Evolutionary conservation across 805 yeast genomes (phyloP).

Genomic region (Wickerhamomyces canadensis): DNA sequence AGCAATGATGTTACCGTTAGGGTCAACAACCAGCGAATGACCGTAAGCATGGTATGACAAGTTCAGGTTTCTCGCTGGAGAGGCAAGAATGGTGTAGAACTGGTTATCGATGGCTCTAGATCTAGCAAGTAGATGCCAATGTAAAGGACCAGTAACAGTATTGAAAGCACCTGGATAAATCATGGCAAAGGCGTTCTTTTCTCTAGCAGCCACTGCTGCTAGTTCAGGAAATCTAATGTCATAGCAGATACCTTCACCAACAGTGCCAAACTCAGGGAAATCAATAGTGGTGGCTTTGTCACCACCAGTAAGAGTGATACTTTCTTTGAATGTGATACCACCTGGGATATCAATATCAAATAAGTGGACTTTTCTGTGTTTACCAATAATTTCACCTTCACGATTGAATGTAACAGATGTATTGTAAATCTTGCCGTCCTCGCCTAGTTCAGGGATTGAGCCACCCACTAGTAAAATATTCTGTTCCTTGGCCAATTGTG

Average conservation of each 20-base stretch:
- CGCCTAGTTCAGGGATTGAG: constrained; percentile 74
- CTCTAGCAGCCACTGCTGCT: constrained; percentile 65
- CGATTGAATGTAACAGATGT: constrained; percentile 73
- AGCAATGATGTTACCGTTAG: constrained; percentile 54
- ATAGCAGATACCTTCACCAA: constrained; percentile 84
- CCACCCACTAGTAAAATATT: constrained; percentile 80
- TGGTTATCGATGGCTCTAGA: constrained; percentile 77
- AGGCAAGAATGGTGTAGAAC: constrained; percentile 68
- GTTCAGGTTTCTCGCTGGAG: constrained; percentile 79
- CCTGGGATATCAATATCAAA: constrained; percentile 93
- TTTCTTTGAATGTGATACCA: constrained; percentile 87
- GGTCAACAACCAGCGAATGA: constrained; percentile 62
- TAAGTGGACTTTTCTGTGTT: constrained; percentile 85
- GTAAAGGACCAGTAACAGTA: constrained; percentile 82
- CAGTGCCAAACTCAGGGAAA: constrained; percentile 37
- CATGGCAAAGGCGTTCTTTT: constrained; percentile 65
- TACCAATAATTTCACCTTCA: constrained; percentile 75
- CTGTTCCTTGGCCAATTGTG: constrained; percentile 61
- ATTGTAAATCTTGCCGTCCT: constrained; percentile 58
- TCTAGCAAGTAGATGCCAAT: constrained; percentile 74
- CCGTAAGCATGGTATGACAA: constrained; percentile 59
- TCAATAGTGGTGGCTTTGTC: constrained; percentile 63
- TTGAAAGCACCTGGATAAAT: constrained; percentile 84
- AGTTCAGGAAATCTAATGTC: constrained; percentile 81
- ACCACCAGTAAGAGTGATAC: constrained; percentile 74